phyloP scores from a whole-genome alignment of 306 rosid genomes.

The Cicer chorassanicum region DNA sequence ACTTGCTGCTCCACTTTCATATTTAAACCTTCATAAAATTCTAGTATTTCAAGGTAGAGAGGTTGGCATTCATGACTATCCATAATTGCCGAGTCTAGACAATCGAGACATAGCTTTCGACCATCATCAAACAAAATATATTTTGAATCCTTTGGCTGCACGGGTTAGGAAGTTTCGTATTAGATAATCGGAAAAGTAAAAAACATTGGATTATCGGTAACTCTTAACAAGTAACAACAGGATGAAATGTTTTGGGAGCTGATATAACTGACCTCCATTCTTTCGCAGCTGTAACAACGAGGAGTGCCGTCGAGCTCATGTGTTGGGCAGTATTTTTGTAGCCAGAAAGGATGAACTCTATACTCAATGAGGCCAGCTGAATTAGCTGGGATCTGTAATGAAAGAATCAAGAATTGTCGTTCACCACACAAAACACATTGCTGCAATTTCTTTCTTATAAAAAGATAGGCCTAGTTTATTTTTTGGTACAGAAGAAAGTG shows the following conservation, averaged over 20 bases:
- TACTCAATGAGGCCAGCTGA: constrained; percentile 89
- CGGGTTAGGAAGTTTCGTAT: constrained; percentile 44
- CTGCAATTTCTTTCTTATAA: background rate
- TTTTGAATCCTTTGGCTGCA: constrained; percentile 81
- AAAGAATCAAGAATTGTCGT: constrained; percentile 38
- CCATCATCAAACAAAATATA: constrained; percentile 96
- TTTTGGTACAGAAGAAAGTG: background rate
- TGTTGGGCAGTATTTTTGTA: constrained; percentile 88
- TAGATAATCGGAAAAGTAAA: background rate
- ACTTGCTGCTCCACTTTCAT: constrained; percentile 97
- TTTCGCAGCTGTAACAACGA: constrained; percentile 97
- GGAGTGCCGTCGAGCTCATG: constrained; percentile 94
- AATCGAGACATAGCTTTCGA: constrained; percentile 92
- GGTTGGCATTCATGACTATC: constrained; percentile 98
- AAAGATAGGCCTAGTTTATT: background rate
- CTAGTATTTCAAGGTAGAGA: constrained; percentile 96
- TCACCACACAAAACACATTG: background rate
- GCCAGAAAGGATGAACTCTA: constrained; percentile 98
- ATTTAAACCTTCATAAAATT: constrained; percentile 88
- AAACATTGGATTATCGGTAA: background rate
- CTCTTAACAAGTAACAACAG: background rate
- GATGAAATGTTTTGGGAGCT: constrained; percentile 22
- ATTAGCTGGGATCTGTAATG: constrained; percentile 83
- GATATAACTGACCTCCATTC: constrained; percentile 87
- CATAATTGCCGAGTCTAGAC: constrained; percentile 94